These are phyloP conservation scores for Phlyctochytrium planicorne DNA, from an alignment of 192 early-diverging fungal genomes.

Conservation along the genomic window DNA sequence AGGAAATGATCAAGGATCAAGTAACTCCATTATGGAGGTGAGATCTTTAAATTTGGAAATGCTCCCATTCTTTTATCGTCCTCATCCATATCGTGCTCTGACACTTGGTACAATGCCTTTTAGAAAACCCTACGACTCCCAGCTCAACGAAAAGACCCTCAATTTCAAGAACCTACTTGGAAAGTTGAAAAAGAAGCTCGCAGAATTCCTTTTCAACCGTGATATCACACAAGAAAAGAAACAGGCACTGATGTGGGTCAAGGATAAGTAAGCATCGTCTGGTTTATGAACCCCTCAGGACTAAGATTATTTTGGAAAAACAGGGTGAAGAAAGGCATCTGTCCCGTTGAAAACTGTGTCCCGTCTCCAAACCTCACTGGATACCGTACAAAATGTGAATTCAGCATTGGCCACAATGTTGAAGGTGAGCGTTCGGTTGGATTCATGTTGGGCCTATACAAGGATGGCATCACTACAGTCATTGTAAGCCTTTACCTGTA, in stretches of 20 bases:
- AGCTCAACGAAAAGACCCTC: slow-evolving; percentile 52
- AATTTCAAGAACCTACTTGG: slow-evolving; percentile 37
- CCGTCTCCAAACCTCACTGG: slow-evolving; percentile 57
- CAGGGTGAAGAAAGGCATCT: slow-evolving; percentile 15
- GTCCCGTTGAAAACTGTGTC: slow-evolving; percentile 25
- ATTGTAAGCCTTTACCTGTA: slow-evolving; percentile 23
- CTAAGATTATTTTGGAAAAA: too few relatives aligned
- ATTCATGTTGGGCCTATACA: slow-evolving; percentile 66
- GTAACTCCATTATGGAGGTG: slow-evolving; percentile 66
- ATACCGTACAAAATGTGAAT: slow-evolving; percentile 81
- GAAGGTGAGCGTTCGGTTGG: slow-evolving; percentile 57
- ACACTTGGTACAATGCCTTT: background rate
- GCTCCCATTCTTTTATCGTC: slow-evolving; percentile 3
- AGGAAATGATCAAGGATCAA: slow-evolving; percentile 66
- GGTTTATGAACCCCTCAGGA: too few relatives aligned
- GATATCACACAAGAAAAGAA: slow-evolving; percentile 34
- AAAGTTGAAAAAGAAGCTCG: slow-evolving; percentile 33
- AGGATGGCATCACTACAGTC: slow-evolving; percentile 59
- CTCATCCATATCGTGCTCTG: background rate
- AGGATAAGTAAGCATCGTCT: slow-evolving; percentile 11
- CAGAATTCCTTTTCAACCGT: slow-evolving; percentile 16
- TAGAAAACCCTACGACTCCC: slow-evolving; percentile 53
- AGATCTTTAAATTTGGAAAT: slow-evolving; percentile 27
- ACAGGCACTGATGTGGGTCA: slow-evolving; percentile 22
- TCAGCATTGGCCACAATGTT: slow-evolving; percentile 62